Evolutionary conservation across 106 monocot species (phyloP).

Genomic region (Chionographis japonica): DNA sequence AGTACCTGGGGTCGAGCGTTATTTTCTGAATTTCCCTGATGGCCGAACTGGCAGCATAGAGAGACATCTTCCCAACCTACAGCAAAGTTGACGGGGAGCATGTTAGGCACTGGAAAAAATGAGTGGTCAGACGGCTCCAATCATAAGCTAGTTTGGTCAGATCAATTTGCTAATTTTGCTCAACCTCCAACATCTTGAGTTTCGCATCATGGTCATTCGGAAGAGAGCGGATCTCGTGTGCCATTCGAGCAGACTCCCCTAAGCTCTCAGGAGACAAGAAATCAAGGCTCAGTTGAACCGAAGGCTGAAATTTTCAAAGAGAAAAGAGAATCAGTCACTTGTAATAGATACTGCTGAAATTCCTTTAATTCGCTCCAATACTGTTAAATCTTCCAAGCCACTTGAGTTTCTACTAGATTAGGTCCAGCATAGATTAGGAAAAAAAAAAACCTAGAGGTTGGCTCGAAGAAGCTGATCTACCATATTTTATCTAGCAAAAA

Average conservation of each 20-base stretch:
- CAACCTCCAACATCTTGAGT: conserved; percentile 85
- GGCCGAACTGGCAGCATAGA: conserved; percentile 92
- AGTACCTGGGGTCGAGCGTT: conserved; percentile 72
- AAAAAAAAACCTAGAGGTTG: too few relatives aligned
- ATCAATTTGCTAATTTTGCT: neutral
- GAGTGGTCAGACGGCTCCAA: neutral
- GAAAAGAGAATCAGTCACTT: neutral
- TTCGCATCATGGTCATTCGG: conserved; percentile 79
- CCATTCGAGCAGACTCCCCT: conserved; percentile 50
- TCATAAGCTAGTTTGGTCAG: neutral
- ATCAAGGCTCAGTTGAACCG: conserved; percentile 71
- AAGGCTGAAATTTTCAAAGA: conserved; percentile 43
- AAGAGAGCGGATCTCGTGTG: conserved; percentile 85
- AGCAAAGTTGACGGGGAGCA: conserved; percentile 4
- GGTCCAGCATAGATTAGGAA: too few relatives aligned
- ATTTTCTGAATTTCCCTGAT: conserved; percentile 88
- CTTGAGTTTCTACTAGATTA: neutral
- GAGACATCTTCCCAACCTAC: conserved; percentile 81
- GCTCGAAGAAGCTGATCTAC: too few relatives aligned
- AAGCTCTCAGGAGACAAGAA: conserved; percentile 88
- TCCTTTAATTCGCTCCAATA: too few relatives aligned
- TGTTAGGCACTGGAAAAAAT: neutral
- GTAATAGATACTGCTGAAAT: too few relatives aligned
- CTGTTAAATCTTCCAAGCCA: too few relatives aligned
- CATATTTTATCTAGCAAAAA: neutral